Conservation (phyloP, 1,284 basidiomycete genomes). For the Pterulicium gracile region DNA sequence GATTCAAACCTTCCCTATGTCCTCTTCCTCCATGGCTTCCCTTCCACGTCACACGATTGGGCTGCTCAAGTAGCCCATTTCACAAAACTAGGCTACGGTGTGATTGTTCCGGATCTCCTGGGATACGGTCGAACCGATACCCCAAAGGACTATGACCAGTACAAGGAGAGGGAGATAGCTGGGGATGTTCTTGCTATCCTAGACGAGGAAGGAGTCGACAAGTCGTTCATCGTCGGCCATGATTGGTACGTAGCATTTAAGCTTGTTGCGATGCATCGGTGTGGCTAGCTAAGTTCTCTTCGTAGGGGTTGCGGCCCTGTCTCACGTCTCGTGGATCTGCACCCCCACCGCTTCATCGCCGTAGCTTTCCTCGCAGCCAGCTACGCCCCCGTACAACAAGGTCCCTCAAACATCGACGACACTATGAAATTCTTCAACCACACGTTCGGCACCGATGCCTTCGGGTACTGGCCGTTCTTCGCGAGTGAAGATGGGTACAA, state of each 20-base stretch:
- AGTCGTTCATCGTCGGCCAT: constrained; percentile 20
- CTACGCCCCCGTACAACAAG: not conserved
- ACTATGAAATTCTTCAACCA: not conserved
- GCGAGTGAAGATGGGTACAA: not conserved
- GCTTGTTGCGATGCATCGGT: constrained; percentile 3
- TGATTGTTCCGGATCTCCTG: constrained; percentile 27
- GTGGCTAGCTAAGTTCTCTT: not conserved
- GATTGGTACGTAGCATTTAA: constrained; percentile 24
- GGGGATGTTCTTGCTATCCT: constrained; percentile 15
- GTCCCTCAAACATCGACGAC: not conserved
- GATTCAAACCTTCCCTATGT: too few species aligned
- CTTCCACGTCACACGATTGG: constrained; percentile 22
- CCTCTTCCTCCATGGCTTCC: constrained; percentile 22
- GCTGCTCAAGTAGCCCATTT: constrained; percentile 22
- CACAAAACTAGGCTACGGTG: constrained; percentile 22
- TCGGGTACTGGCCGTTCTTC: not conserved
- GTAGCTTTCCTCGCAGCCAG: not conserved
- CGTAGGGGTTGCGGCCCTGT: not conserved
- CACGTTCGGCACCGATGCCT: not conserved
- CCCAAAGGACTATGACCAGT: constrained; percentile 18
- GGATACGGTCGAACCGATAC: constrained; percentile 29
- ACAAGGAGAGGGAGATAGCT: constrained; percentile 14
- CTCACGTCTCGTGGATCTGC: not conserved
- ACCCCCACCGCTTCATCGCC: not conserved
- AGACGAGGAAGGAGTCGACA: constrained; percentile 20